Conservation (phyloP, 2,329 filamentous ascomycete species). For the Apiospora phragmitis region DNA sequence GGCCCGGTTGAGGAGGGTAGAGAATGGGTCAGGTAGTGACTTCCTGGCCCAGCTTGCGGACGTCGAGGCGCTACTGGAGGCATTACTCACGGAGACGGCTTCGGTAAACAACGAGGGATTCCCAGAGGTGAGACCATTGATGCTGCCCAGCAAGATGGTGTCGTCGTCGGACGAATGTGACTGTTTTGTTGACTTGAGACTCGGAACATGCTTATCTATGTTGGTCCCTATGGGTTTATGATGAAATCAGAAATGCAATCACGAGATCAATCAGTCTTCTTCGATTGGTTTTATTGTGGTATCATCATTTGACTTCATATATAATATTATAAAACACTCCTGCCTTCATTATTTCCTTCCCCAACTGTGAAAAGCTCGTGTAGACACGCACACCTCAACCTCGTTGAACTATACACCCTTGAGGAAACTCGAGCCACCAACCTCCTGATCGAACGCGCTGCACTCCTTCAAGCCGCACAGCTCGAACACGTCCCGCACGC, state of each 20-base stretch:
- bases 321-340: background rate
- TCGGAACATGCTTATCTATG: background rate
- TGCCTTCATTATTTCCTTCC: background rate
- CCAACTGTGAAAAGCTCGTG: too few relatives aligned
- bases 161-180: background rate
- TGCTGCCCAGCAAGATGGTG: background rate
- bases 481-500: slow-evolving; percentile 31
- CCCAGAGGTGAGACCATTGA: background rate
- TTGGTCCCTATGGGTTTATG: too few relatives aligned
- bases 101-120: background rate
- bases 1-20: background rate
- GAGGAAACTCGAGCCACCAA: slow-evolving; percentile 29
- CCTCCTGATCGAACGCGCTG: slow-evolving; percentile 29
- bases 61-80: background rate
- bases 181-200: background rate
- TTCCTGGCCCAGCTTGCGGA: background rate
- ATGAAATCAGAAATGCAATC: background rate
- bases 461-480: slow-evolving; percentile 30
- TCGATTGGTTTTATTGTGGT: background rate
- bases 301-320: background rate
- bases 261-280: background rate
- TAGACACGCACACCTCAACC: background rate
- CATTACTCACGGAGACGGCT: background rate
- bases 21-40: background rate
- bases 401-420: slow-evolving; percentile 22